Conservation (phyloP, 768 basidiomycete genomes). For the Kwoniella sp. region DNA sequence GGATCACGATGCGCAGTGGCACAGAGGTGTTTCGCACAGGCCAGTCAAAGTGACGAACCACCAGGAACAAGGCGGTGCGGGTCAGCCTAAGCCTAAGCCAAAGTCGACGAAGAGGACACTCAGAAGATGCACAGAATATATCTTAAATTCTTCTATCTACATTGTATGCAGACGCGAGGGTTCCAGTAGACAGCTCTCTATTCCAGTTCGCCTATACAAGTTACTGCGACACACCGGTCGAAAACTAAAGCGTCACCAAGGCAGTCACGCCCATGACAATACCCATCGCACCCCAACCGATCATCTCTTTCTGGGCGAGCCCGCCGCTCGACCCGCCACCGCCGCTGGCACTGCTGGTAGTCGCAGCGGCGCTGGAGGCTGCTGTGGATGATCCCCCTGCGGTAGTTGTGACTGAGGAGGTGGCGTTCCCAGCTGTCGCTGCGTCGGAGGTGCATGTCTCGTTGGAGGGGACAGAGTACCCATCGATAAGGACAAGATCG, state of each 20-base stretch:
- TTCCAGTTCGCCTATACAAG: too few relatives aligned
- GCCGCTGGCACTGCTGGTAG: conserved; percentile 7
- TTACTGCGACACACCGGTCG: too few relatives aligned
- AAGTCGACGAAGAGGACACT: too few relatives aligned
- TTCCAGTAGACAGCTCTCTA: too few relatives aligned
- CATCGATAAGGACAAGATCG: conserved; percentile 70
- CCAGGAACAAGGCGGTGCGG: too few relatives aligned
- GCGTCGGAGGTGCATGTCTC: conserved; percentile 42
- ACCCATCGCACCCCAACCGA: conserved; percentile 3
- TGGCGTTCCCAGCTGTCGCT: not conserved
- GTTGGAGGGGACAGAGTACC: conserved; percentile 61
- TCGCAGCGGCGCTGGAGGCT: not conserved
- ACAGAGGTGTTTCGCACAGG: too few relatives aligned
- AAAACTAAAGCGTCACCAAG: conserved; percentile 4
- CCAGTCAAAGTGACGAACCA: too few relatives aligned
- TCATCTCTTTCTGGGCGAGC: conserved; percentile 3
- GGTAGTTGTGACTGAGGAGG: not conserved
- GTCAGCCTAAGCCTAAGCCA: too few relatives aligned
- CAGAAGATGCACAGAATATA: too few relatives aligned
- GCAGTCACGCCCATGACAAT: conserved; percentile 8
- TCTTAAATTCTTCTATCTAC: too few relatives aligned
- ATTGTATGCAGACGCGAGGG: too few relatives aligned
- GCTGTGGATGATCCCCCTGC: not conserved
- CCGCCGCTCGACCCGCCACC: conserved; percentile 11
- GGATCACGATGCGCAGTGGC: too few relatives aligned